These are phyloP conservation scores for Trametes sp. DNA, from an alignment of 1,284 basidiomycete genomes.

Conservation along the genomic window DNA sequence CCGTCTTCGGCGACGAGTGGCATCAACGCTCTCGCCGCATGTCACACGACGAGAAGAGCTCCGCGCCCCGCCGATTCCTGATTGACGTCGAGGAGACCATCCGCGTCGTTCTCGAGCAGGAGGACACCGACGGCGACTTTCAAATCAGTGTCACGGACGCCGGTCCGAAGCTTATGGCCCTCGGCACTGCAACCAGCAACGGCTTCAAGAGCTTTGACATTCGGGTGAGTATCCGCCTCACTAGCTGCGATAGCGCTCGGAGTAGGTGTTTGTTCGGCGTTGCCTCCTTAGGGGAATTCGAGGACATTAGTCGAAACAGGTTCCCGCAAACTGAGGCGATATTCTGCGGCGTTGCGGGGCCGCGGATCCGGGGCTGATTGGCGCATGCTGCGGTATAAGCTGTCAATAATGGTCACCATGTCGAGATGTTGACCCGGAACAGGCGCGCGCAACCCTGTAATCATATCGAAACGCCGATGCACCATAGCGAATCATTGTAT, in stretches of 20 bases:
- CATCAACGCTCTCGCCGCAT: conserved; percentile 77
- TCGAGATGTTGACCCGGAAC: conserved; percentile 21
- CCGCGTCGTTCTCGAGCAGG: conserved; percentile 94
- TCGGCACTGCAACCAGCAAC: conserved; percentile 97
- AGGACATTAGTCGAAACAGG: neutral
- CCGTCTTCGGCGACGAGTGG: conserved; percentile 78
- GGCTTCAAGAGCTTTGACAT: conserved; percentile 98
- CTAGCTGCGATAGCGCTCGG: conserved; percentile 7
- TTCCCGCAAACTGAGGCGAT: neutral
- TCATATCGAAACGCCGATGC: neutral
- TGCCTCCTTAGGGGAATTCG: neutral
- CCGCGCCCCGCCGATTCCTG: conserved; percentile 84
- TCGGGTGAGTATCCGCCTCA: conserved; percentile 61
- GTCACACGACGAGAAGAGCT: conserved; percentile 85
- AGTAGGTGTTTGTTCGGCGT: neutral
- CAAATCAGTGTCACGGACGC: conserved; percentile 97
- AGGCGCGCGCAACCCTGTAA: neutral
- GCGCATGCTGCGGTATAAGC: conserved; percentile 11
- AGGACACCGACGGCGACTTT: conserved; percentile 97
- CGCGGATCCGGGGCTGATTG: conserved; percentile 19
- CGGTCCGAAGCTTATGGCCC: conserved; percentile 94
- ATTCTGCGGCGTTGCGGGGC: conserved; percentile 20
- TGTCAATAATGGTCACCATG: conserved; percentile 11
- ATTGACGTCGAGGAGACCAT: conserved; percentile 99
- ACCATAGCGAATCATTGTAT: no score